Conservation (phyloP, 2,329 filamentous ascomycete genomes). For the Colletotrichum incanum region DNA sequence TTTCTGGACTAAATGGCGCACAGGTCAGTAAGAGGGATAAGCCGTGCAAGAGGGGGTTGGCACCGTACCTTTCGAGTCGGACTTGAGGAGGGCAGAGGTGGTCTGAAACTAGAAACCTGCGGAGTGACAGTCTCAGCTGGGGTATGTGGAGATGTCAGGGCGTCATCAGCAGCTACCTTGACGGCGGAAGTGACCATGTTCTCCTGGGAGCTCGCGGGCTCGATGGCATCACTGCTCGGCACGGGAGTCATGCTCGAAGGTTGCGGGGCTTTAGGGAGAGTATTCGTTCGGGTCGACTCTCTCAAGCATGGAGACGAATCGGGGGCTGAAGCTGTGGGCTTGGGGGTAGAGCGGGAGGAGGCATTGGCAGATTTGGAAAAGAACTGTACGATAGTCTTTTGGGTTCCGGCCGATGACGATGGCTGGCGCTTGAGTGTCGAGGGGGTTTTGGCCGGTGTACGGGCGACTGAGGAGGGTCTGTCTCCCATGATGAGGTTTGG, state of each 20-base stretch:
- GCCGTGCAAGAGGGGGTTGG: neutral
- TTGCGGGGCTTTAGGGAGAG: conserved; percentile 57
- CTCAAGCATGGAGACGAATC: conserved; percentile 55
- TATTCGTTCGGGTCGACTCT: conserved; percentile 63
- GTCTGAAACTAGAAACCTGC: conserved; percentile 60
- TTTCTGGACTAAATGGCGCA: conserved; percentile 62
- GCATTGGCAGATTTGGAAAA: conserved; percentile 58
- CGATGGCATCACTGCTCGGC: conserved; percentile 83
- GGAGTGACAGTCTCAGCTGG: conserved; percentile 59
- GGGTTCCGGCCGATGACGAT: conserved; percentile 51
- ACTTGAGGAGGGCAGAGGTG: conserved; percentile 71
- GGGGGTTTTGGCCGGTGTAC: conserved; percentile 55
- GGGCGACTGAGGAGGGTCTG: conserved; percentile 48
- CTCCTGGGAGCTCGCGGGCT: conserved; percentile 78
- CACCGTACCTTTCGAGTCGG: conserved; percentile 81
- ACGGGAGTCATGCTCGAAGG: conserved; percentile 76
- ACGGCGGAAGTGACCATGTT: conserved; percentile 65
- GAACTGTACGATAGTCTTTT: conserved; percentile 62
- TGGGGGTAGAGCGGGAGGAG: conserved; percentile 52
- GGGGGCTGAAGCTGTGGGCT: conserved; percentile 51
- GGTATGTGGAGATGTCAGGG: conserved; percentile 59
- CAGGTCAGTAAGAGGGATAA: neutral
- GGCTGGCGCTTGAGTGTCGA: conserved; percentile 46
- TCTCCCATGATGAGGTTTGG: conserved; percentile 28
- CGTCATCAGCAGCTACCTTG: conserved; percentile 69